Evolutionary conservation across 768 basidiomycete genomes (phyloP).

Genomic region (Kwoniella europaea): DNA sequence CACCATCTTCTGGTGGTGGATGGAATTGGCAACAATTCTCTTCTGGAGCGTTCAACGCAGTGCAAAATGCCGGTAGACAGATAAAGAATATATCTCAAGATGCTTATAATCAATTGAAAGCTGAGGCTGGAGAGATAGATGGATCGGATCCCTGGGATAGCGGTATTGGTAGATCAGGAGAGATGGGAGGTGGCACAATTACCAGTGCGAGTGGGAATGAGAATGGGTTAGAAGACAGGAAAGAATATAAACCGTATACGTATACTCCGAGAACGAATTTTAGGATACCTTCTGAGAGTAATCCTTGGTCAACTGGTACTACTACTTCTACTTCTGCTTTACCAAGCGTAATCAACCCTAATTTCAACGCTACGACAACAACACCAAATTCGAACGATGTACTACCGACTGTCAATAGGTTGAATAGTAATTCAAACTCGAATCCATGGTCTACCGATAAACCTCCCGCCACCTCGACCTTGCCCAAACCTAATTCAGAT

Average conservation of each 20-base stretch:
- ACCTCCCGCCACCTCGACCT: conserved; percentile 2
- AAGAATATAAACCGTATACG: conserved; percentile 16
- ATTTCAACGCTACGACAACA: too few relatives aligned
- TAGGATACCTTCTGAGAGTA: conserved; percentile 43
- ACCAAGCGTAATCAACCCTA: not conserved
- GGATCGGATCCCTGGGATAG: conserved; percentile 32
- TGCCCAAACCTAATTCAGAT: conserved; percentile 2
- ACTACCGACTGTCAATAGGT: too few relatives aligned
- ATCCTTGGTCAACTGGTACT: conserved; percentile 42
- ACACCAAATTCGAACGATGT: too few relatives aligned
- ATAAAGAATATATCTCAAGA: conserved; percentile 49
- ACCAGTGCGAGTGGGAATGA: not conserved
- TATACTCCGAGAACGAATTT: conserved; percentile 15
- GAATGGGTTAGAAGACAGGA: not conserved
- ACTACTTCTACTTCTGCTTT: not conserved
- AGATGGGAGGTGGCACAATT: not conserved
- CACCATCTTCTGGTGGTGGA: conserved; percentile 7
- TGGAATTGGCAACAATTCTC: conserved; percentile 57
- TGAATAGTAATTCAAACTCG: conserved; percentile 1
- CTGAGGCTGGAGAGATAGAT: conserved; percentile 34
- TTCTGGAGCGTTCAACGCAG: conserved; percentile 48
- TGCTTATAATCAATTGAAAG: conserved; percentile 42
- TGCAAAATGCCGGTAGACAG: conserved; percentile 51
- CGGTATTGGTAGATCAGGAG: conserved; percentile 10
- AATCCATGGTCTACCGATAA: not conserved